Evolutionary conservation across 2,329 filamentous ascomycete species (phyloP).

Genomic region (Botrytis byssoidea): DNA sequence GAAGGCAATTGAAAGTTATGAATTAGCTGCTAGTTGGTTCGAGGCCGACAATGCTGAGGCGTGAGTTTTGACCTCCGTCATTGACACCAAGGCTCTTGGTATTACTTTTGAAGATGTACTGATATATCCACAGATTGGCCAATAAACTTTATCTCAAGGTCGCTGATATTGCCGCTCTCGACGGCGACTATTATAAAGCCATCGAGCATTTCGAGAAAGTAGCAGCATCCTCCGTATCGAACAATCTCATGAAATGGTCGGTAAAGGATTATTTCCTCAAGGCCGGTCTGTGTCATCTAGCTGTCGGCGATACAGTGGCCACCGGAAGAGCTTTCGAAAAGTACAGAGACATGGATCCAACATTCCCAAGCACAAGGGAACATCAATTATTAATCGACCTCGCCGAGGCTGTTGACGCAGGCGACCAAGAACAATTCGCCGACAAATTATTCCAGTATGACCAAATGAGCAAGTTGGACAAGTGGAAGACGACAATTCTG

Average conservation of each 20-base stretch:
- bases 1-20: conserved; percentile 78
- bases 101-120: conserved; percentile 9
- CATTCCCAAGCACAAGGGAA: conserved; percentile 76
- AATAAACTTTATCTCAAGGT: conserved; percentile 95
- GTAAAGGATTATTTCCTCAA: conserved; percentile 97
- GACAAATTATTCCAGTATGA: conserved; percentile 89
- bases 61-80: conserved; percentile 49
- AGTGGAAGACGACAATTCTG: conserved; percentile 91
- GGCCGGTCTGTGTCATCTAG: conserved; percentile 86
- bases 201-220: conserved; percentile 84
- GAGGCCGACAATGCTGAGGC: conserved; percentile 82
- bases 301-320: conserved; percentile 70
- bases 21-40: conserved; percentile 85
- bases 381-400: conserved; percentile 78
- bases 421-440: conserved; percentile 78
- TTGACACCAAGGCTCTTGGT: background rate
- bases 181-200: conserved; percentile 80
- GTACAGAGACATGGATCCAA: conserved; percentile 76
- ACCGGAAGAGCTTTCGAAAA: conserved; percentile 76
- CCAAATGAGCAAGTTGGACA: conserved; percentile 89
- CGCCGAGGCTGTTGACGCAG: conserved; percentile 68
- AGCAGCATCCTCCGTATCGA: conserved; percentile 72
- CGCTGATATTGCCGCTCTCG: conserved; percentile 79
- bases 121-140: conserved; percentile 59
- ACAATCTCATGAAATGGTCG: conserved; percentile 89